Percentiles rank a stretch among this genome's conserved stretches.
phyloP scores from a whole-genome alignment of 176 grass and related monocot species.

The Echinochloa phyllopogon region DNA sequence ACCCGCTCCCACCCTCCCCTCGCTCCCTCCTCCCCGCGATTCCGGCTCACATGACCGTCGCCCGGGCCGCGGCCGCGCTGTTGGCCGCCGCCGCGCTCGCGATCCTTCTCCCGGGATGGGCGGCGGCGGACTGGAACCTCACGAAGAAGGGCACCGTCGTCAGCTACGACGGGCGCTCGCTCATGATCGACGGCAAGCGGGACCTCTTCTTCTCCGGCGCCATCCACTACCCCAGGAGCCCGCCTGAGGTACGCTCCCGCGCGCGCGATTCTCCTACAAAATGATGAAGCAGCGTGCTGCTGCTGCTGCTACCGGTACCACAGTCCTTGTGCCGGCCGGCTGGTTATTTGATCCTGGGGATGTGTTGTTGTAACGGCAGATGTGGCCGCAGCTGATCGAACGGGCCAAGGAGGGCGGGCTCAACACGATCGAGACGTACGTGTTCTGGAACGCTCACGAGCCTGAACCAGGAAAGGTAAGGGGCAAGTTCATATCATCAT shows the following conservation, averaged over 20 bases:
- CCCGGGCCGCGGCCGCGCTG: slow-evolving; percentile 22
- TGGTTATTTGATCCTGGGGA: background rate
- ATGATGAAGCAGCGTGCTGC: background rate
- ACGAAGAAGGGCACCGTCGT: slow-evolving; percentile 46
- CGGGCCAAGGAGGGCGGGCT: slow-evolving; percentile 71
- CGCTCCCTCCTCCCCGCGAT: no score
- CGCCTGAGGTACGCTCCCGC: slow-evolving; percentile 50
- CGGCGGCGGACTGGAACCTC: slow-evolving; percentile 41
- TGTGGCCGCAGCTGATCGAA: slow-evolving; percentile 74
- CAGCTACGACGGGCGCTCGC: slow-evolving; percentile 69
- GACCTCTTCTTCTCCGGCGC: slow-evolving; percentile 91
- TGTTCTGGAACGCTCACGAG: slow-evolving; percentile 95
- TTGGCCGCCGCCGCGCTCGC: slow-evolving; percentile 19
- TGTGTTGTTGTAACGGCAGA: slow-evolving; percentile 28
- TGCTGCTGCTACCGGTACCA: background rate
- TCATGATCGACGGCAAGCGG: slow-evolving; percentile 74
- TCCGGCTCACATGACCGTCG: slow-evolving; percentile 33
- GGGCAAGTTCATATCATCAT: background rate
- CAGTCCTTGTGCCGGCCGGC: background rate
- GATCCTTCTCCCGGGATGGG: slow-evolving; percentile 33
- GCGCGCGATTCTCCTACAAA: background rate
- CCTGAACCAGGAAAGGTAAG: slow-evolving; percentile 71
- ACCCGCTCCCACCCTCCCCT: no score
- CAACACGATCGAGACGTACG: slow-evolving; percentile 88
- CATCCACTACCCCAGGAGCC: slow-evolving; percentile 90